phyloP scores from a whole-genome alignment of 305 asterid genomes.

The Salvia sclarea region DNA sequence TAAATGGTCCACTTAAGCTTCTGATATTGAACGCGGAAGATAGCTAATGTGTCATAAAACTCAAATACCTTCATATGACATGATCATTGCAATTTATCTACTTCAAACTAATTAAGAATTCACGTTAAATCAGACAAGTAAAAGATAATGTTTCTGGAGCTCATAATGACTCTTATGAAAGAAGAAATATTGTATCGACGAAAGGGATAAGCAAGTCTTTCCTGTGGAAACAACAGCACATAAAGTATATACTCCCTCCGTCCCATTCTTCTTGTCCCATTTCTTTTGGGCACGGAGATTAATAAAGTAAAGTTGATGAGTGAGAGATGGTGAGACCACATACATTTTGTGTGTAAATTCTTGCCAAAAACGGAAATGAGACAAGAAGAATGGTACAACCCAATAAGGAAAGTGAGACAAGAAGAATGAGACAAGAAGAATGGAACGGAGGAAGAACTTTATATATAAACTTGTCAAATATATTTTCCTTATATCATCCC shows the following conservation, averaged over 20 bases:
- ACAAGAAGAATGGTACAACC: no score
- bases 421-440: no score
- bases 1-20: conserved; percentile 15
- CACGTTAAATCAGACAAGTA: conserved; percentile 14
- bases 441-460: no score
- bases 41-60: conserved; percentile 1
- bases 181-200: background rate
- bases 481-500: background rate
- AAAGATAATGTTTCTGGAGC: background rate
- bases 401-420: no score
- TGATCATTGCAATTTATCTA: background rate
- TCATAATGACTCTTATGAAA: background rate
- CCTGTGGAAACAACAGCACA: no score
- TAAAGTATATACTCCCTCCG: no score
- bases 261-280: no score
- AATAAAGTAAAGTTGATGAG: no score
- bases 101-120: conserved; percentile 12
- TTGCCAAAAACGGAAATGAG: no score
- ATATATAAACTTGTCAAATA: background rate
- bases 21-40: conserved; percentile 2
- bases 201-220: background rate
- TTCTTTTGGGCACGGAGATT: no score
- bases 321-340: no score
- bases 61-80: conserved; percentile 8
- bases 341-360: no score